Evolutionary conservation across 2,329 filamentous ascomycete species (phyloP).

Genomic region (Cryphonectria carpinicola): DNA sequence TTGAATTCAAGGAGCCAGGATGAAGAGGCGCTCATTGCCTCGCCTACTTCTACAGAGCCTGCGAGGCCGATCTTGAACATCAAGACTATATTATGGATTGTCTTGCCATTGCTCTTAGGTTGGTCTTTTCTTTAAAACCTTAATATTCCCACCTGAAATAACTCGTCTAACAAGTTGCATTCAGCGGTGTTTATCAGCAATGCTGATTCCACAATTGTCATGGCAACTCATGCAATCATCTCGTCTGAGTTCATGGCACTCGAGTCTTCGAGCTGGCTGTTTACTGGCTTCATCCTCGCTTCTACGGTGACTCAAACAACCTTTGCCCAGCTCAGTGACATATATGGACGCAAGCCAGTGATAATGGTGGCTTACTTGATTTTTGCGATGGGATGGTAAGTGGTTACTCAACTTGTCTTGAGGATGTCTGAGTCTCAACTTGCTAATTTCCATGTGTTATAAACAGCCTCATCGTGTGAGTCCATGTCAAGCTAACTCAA

Average conservation of each 20-base stretch:
- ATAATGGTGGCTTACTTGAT: conserved; percentile 54
- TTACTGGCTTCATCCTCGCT: conserved; percentile 56
- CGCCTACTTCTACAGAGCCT: not conserved
- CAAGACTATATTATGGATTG: conserved; percentile 31
- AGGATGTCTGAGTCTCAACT: not conserved
- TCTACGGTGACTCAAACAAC: conserved; percentile 56
- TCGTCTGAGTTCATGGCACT: conserved; percentile 64
- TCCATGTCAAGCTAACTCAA: not conserved
- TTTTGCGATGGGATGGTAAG: conserved; percentile 55
- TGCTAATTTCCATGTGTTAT: not conserved
- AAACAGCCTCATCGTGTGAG: conserved; percentile 37
- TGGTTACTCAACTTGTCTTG: conserved; percentile 8
- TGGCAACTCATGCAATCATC: conserved; percentile 67
- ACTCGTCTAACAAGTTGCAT: not conserved
- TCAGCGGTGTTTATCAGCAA: conserved; percentile 67
- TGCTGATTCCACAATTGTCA: conserved; percentile 65
- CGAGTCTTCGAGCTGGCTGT: conserved; percentile 61
- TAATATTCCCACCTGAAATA: too few species aligned
- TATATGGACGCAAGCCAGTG: conserved; percentile 58
- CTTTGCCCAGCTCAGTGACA: conserved; percentile 61
- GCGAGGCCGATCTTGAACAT: not conserved
- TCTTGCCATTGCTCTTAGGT: conserved; percentile 36
- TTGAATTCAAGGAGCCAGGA: not conserved
- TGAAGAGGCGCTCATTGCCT: conserved; percentile 23
- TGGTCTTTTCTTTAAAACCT: not conserved